Base-by-base conservation (phyloP, 805 yeast genomes). In the Torulaspora delbrueckii region DNA sequence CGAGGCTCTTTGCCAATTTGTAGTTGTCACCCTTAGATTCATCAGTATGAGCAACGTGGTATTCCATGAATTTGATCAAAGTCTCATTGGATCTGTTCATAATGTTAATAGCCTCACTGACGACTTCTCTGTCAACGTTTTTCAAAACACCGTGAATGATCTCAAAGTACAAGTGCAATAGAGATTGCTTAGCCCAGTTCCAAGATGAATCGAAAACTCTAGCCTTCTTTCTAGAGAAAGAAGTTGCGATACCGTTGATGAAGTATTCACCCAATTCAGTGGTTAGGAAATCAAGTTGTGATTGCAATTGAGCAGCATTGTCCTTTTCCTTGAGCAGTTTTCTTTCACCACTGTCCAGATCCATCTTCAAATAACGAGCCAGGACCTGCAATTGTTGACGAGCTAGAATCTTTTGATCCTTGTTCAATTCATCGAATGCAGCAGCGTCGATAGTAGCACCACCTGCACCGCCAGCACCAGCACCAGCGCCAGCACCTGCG, bases 171-270 rank as follows among this genome's bases (percentile, higher is more conserved):
- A 93, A 84, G 40, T 89, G 80, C 58, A 93, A 74, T 50, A 93
- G 86, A 67, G 93, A 96, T 75, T 93, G 99, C 70, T 97, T 86
- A 39, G 98, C 97, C 99, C 99, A 93, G 71, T 95, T 95, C 99
- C 99, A 93, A 71, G 90, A 89, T 18, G 97, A 89, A 71, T 93
- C 98, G 69, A 91, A 93, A 44, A 84, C 82, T 74, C 99, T 86
- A 24, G 97, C 96, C 75, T 93, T 93, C 71, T 86, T 78, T 51
- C 91, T 77, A 26, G 96, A 86, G 73, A 93, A 93, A 4, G 84
- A 81, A 34, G 98, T 96, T 55, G 82, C 75, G 59, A 93, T 84
- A 65, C 99, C 98, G 48, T 82, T 78, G 40, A 96, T 90, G 67
- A 90, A 93, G 63, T 82, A 82, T 60, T 93, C 99, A 57, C 99